phyloP scores from a whole-genome alignment of 1,284 basidiomycete species.

The Cutaneotrichosporon mucoides region DNA sequence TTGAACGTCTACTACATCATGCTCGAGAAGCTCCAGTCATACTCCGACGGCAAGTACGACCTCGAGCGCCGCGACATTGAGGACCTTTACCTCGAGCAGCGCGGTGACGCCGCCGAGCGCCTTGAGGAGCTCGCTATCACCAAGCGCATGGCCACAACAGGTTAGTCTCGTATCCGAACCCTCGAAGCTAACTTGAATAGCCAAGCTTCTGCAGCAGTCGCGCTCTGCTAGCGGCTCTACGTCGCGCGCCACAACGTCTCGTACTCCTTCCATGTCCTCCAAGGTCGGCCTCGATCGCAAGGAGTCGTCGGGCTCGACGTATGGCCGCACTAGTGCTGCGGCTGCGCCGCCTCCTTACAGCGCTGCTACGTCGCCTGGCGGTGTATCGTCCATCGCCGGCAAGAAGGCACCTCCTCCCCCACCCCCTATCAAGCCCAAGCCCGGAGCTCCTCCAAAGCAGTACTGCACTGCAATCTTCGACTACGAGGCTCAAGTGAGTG shows the following conservation, averaged over 20 bases:
- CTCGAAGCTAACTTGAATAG: conserved; percentile 3
- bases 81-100: conserved; percentile 69
- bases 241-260: conserved; percentile 9
- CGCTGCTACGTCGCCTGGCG: conserved; percentile 29
- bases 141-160: conserved; percentile 75
- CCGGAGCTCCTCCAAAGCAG: conserved; percentile 57
- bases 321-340: conserved; percentile 31
- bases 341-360: conserved; percentile 48
- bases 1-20: conserved; percentile 91
- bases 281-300: conserved; percentile 43
- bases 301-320: conserved; percentile 43
- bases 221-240: conserved; percentile 6
- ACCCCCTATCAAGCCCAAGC: conserved; percentile 72
- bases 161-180: conserved; percentile 52
- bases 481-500: conserved; percentile 70
- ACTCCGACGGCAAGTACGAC: conserved; percentile 80
- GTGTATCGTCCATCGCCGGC: conserved; percentile 48
- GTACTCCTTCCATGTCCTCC: conserved; percentile 51
- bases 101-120: conserved; percentile 71
- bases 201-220: conserved; percentile 28
- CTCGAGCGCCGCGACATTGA: conserved; percentile 67
- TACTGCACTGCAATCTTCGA: conserved; percentile 95
- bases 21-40: conserved; percentile 85
- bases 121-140: conserved; percentile 74
- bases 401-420: conserved; percentile 86